Conservation (phyloP, 495 filamentous ascomycete species). For the Geoglossum glabrum region DNA sequence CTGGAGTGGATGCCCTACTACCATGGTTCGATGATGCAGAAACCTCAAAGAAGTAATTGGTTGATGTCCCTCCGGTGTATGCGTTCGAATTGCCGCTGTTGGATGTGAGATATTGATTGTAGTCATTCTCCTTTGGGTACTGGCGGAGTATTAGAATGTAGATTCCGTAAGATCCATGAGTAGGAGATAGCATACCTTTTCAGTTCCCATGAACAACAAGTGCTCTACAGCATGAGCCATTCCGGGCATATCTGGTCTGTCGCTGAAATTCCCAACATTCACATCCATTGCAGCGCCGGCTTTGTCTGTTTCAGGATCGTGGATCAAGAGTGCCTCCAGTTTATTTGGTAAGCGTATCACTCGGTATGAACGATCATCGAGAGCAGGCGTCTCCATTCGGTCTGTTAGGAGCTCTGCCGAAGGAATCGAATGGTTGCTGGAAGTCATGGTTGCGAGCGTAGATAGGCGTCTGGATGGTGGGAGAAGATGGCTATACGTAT, state of each 20-base stretch:
- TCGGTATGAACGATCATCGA: slow-evolving; percentile 77
- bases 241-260: slow-evolving; percentile 78
- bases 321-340: slow-evolving; percentile 85
- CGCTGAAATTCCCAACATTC: slow-evolving; percentile 88
- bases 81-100: slow-evolving; percentile 89
- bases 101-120: slow-evolving; percentile 75
- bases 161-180: background rate
- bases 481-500: background rate
- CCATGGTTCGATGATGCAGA: slow-evolving; percentile 41
- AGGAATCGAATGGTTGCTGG: background rate
- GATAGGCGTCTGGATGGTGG: background rate
- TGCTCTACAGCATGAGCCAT: slow-evolving; percentile 85
- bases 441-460: background rate
- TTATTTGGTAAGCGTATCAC: slow-evolving; percentile 72
- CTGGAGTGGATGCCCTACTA: slow-evolving; percentile 24
- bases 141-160: slow-evolving; percentile 15
- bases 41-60: slow-evolving; percentile 96
- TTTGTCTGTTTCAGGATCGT: slow-evolving; percentile 92
- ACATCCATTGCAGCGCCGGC: slow-evolving; percentile 88
- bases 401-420: slow-evolving; percentile 55
- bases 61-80: slow-evolving; percentile 81
- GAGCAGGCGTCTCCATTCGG: slow-evolving; percentile 60
- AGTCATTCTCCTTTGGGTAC: slow-evolving; percentile 92
- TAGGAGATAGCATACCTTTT: slow-evolving; percentile 43
- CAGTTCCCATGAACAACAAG: slow-evolving; percentile 94